Conservation (phyloP, 352 stramenopile genomes). For the Phytopythium sindhum region DNA sequence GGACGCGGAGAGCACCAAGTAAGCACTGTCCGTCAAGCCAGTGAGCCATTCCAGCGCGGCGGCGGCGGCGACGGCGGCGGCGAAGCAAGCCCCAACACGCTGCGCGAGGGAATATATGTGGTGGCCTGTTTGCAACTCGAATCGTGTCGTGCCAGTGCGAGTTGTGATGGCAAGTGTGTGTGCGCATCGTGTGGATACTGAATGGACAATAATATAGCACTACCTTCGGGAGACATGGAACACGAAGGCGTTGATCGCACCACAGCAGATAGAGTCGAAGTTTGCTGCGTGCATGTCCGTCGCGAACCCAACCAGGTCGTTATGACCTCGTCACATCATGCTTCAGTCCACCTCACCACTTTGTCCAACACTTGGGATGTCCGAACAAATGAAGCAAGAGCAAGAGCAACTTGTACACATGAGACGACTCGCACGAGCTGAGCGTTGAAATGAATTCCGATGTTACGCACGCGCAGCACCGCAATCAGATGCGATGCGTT, state of each 20-base stretch:
- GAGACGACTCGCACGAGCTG: no score
- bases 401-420: no score
- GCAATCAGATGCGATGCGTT: no score
- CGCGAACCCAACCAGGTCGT: no score
- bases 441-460: no score
- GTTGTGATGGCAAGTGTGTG: neutral
- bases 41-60: neutral
- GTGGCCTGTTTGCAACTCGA: constrained; percentile 1
- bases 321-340: no score
- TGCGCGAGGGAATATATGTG: constrained; percentile 1
- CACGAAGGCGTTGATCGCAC: neutral
- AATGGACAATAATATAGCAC: constrained; percentile 5
- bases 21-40: neutral
- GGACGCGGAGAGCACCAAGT: constrained; percentile 24
- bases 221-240: neutral
- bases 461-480: no score
- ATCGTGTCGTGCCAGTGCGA: neutral
- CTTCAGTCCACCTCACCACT: neutral
- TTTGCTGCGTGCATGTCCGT: no score
- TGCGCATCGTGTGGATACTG: constrained; percentile 2
- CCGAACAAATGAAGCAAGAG: no score
- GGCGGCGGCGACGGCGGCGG: neutral
- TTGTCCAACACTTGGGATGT: neutral
- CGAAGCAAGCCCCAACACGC: neutral
- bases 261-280: no score